Base-by-base conservation (phyloP, 176 grass and related monocot species). In the Bolboschoenus planiculmis region DNA sequence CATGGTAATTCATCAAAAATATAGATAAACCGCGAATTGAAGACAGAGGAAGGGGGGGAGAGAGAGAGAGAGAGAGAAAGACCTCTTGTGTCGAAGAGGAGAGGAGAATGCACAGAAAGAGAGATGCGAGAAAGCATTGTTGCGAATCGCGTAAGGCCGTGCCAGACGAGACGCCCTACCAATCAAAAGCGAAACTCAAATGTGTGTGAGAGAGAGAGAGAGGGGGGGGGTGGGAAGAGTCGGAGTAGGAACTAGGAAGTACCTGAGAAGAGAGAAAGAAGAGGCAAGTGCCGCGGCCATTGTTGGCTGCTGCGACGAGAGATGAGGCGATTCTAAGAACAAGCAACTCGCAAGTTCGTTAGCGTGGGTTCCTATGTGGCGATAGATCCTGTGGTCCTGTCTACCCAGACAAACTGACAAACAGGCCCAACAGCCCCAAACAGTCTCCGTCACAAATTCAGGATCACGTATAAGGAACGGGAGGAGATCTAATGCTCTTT, bases 1-100 rank as follows among this genome's bases (percentile, higher is more conserved):
- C 20, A 56, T 56, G 3, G 58, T 30, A 61, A 13, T 61, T 61
- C 24, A 61, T 15, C 39, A 31, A 31, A 31, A 33, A n/a, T n/a
- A n/a, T n/a, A 30, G 8, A 59, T 30, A 62, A 15, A 1, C 11
- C 27, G 11, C 15, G 1, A 14, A 31, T 31, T 62, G 26, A n/a
- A n/a, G n/a, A n/a, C n/a, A n/a, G n/a, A 62, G 59, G 60, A 18
- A 58, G 20, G 40, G 39, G 33, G 6, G 2, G 46, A 29, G 55
- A 21, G 40, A 37, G 63, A 4, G 5, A 36, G 0, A 51, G 35
- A 23, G 51, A 71, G 23, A 39, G 33, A 33, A 10, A 39, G 29
- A 89, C 88, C 84, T 89, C 3, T 78, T 21, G 40, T 48, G 29
- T 40, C 13, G 70, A 83, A 83, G 68, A 73, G 68, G 68, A 43